Percentiles rank a stretch among this genome's conserved stretches.
phyloP scores from a whole-genome alignment of 495 filamentous ascomycete genomes.

The Apiosordaria backusii region DNA sequence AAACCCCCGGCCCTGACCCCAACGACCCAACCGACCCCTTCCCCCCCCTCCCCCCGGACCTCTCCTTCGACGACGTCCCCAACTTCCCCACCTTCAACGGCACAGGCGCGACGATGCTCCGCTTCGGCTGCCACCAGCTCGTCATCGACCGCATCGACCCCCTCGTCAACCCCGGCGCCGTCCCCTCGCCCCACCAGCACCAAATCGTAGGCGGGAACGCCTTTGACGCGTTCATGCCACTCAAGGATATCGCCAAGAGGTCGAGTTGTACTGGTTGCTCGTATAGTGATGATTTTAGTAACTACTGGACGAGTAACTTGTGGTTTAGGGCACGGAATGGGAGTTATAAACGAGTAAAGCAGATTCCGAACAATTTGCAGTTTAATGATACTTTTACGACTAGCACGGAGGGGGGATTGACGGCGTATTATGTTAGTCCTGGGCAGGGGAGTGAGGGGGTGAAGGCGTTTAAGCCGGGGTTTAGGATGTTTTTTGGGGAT shows the following conservation, averaged over 20 bases:
- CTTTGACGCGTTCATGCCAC: background rate
- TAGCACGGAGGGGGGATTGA: background rate
- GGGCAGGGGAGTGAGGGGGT: background rate
- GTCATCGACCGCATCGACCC: slow-evolving; percentile 6
- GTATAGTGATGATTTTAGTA: background rate
- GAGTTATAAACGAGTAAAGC: background rate
- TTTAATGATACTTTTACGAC: background rate
- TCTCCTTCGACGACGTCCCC: background rate
- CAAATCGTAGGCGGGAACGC: slow-evolving; percentile 6
- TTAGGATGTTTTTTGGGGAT: background rate
- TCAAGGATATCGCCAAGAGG: background rate
- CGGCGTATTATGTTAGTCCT: background rate
- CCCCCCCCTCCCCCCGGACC: background rate
- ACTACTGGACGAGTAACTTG: slow-evolving; percentile 3
- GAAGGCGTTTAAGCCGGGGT: background rate
- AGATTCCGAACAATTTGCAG: slow-evolving; percentile 1
- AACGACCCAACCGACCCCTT: background rate
- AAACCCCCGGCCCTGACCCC: background rate
- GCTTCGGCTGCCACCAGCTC: slow-evolving; percentile 4
- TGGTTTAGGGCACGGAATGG: background rate
- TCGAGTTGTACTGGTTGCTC: background rate
- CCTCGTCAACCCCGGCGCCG: slow-evolving; percentile 3
- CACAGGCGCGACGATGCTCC: slow-evolving; percentile 2
- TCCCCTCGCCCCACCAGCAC: slow-evolving; percentile 3
- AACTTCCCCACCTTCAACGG: slow-evolving; percentile 1